Percentiles rank a stretch among this genome's conserved stretches.
Conservation (phyloP, 1,284 basidiomycete genomes). For the Cryptococcus sp. region DNA sequence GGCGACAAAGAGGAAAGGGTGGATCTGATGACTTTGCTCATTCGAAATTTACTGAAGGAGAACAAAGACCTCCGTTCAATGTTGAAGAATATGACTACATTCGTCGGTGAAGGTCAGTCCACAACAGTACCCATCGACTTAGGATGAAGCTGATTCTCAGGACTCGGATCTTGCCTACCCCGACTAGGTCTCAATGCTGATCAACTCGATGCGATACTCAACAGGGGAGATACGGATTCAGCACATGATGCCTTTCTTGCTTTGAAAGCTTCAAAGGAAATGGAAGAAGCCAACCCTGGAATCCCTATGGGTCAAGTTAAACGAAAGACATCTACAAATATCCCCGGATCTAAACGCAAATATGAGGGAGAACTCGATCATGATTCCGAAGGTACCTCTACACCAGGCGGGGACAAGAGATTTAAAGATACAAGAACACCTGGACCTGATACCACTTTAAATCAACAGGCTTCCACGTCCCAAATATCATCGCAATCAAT, state of each 20-base stretch:
- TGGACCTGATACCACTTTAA: neutral
- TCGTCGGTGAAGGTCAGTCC: slow-evolving; percentile 78
- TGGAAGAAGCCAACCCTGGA: slow-evolving; percentile 33
- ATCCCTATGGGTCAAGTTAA: slow-evolving; percentile 21
- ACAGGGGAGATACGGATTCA: slow-evolving; percentile 81
- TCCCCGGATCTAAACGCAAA: slow-evolving; percentile 23
- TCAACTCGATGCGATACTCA: slow-evolving; percentile 73
- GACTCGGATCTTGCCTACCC: slow-evolving; percentile 59
- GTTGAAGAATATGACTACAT: slow-evolving; percentile 66
- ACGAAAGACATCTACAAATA: slow-evolving; percentile 6
- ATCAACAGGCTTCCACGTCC: neutral
- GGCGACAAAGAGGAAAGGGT: slow-evolving; percentile 82
- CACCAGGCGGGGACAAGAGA: neutral
- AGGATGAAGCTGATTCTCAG: slow-evolving; percentile 10
- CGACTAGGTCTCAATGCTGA: slow-evolving; percentile 68
- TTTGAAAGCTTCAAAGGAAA: slow-evolving; percentile 44
- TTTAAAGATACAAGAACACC: neutral
- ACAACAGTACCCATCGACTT: neutral
- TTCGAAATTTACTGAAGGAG: slow-evolving; percentile 83
- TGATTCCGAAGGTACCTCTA: neutral
- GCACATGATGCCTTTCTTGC: slow-evolving; percentile 78
- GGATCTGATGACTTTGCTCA: slow-evolving; percentile 70
- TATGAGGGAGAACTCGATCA: neutral
- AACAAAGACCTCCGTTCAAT: slow-evolving; percentile 76
- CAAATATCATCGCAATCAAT: neutral